Percentiles rank a stretch among this genome's conserved stretches.
These are phyloP conservation scores for Ustilago nuda DNA, from an alignment of 1,284 basidiomycete genomes.

Conservation along the genomic window DNA sequence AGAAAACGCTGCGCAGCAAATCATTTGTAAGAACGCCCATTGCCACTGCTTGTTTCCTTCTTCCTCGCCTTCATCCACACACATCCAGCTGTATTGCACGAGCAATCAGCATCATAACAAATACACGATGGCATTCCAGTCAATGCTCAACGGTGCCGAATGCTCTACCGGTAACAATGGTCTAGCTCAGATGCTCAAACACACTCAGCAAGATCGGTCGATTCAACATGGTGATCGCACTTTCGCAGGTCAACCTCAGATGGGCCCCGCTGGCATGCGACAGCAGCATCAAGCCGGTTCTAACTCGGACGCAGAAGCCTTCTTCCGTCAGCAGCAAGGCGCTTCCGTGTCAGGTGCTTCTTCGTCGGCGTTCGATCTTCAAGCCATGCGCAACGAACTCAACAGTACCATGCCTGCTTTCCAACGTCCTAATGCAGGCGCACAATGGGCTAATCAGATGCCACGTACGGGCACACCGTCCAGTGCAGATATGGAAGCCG, in stretches of 20 bases:
- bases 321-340: constrained; percentile 58
- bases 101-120: not conserved
- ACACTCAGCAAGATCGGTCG: constrained; percentile 88
- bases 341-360: constrained; percentile 31
- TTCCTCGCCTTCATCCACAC: constrained; percentile 1
- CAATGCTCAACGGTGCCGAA: constrained; percentile 88
- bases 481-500: constrained; percentile 55
- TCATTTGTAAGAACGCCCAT: not conserved
- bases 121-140: constrained; percentile 69
- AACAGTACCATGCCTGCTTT: constrained; percentile 31
- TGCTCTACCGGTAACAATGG: constrained; percentile 88
- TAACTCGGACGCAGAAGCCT: constrained; percentile 60
- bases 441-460: constrained; percentile 63
- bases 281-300: constrained; percentile 45
- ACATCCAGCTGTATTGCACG: constrained; percentile 1
- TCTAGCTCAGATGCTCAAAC: constrained; percentile 88
- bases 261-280: constrained; percentile 37
- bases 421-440: constrained; percentile 30
- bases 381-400: constrained; percentile 55
- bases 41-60: constrained; percentile 1
- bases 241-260: constrained; percentile 39
- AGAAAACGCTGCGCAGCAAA: constrained; percentile 5
- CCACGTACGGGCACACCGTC: constrained; percentile 27
- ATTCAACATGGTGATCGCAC: constrained; percentile 74
- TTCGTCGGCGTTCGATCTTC: constrained; percentile 55